Conservation (phyloP, 2,329 filamentous ascomycete species). For the Aspergillus amoenus region DNA sequence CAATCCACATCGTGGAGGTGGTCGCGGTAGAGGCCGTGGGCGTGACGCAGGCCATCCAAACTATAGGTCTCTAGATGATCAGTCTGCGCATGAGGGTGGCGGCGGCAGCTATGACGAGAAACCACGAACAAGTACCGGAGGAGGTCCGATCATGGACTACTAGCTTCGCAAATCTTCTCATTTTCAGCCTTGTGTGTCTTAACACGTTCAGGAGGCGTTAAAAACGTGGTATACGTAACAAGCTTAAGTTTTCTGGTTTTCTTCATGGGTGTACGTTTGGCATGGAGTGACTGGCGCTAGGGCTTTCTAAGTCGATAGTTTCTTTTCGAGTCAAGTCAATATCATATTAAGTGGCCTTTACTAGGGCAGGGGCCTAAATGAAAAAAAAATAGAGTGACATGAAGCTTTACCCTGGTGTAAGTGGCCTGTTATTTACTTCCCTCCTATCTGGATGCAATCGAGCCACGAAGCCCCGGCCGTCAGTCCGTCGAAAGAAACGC, state of each 20-base stretch:
- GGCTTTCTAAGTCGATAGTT: not conserved
- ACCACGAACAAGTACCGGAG: constrained; percentile 26
- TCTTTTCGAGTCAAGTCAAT: too few relatives aligned
- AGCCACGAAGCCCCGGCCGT: constrained; percentile 48
- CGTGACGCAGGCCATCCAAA: constrained; percentile 52
- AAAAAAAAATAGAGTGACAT: too few relatives aligned
- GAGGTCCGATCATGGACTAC: constrained; percentile 41
- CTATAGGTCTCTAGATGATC: constrained; percentile 69
- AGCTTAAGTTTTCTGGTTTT: not conserved
- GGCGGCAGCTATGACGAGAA: constrained; percentile 26
- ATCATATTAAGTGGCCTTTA: too few relatives aligned
- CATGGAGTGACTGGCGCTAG: not conserved
- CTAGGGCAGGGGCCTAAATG: too few relatives aligned
- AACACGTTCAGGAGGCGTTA: not conserved
- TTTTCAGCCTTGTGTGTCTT: not conserved
- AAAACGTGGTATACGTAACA: not conserved
- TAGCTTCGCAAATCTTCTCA: constrained; percentile 16
- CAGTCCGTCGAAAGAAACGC: constrained; percentile 40
- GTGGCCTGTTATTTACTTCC: too few relatives aligned
- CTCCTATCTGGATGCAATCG: constrained; percentile 31
- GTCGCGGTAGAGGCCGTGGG: constrained; percentile 49
- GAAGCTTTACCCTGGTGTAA: too few relatives aligned
- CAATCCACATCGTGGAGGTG: constrained; percentile 35
- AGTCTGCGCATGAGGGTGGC: constrained; percentile 24
- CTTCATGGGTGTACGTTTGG: not conserved